A percentile compares a stretch with the other conserved stretches of the same genome.
phyloP scores from a whole-genome alignment of 2,329 filamentous ascomycete genomes.

The Talaromyces sp. region DNA sequence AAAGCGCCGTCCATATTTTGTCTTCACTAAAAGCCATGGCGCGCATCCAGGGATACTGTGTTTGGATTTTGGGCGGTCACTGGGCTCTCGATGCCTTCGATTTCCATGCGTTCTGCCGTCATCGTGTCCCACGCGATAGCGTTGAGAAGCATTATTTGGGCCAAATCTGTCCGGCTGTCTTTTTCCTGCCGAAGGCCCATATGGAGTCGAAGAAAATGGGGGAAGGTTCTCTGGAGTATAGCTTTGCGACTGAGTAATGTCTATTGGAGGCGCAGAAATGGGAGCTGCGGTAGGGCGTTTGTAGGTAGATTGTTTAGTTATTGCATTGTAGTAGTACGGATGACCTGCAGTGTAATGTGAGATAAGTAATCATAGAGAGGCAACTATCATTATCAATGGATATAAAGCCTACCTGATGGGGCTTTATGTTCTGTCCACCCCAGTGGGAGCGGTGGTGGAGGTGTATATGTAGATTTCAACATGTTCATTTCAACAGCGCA shows the following conservation, averaged over 20 bases:
- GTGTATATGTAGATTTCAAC: constrained; percentile 74
- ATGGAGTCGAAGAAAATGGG: constrained; percentile 36
- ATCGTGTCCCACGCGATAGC: constrained; percentile 44
- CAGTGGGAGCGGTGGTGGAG: constrained; percentile 63
- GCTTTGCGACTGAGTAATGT: constrained; percentile 36
- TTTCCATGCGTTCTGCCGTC: constrained; percentile 56
- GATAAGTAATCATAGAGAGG: constrained; percentile 18
- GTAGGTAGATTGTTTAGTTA: constrained; percentile 83
- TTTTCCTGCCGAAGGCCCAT: constrained; percentile 17
- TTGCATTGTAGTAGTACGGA: constrained; percentile 79
- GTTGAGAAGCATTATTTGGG: constrained; percentile 18
- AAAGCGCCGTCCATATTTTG: constrained; percentile 83
- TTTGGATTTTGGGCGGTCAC: constrained; percentile 77
- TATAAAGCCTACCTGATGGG: constrained; percentile 57
- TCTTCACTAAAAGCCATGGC: constrained; percentile 90
- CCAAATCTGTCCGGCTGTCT: constrained; percentile 31
- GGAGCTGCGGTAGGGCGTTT: constrained; percentile 58
- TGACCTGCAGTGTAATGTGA: constrained; percentile 55
- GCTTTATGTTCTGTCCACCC: constrained; percentile 95
- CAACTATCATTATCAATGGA: neutral
- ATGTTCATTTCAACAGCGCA: constrained; percentile 41
- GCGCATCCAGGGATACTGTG: constrained; percentile 73
- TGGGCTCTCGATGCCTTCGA: constrained; percentile 62
- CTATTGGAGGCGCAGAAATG: constrained; percentile 31
- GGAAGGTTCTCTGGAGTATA: constrained; percentile 34